These are phyloP conservation scores for Lathyrus tuberosus DNA, from an alignment of 306 rosid genomes.

Conservation along the genomic window DNA sequence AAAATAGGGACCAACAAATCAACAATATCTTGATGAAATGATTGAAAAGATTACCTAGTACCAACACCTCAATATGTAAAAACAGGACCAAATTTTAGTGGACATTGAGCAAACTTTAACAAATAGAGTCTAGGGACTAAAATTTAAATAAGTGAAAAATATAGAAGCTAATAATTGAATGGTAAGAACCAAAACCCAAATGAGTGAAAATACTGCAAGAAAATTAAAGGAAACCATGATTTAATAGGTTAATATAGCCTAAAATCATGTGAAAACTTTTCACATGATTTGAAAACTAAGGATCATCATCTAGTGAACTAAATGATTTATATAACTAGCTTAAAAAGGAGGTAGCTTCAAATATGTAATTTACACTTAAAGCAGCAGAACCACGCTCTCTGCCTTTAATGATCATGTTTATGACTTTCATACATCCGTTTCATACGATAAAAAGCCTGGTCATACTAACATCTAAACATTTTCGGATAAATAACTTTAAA, in stretches of 20 bases:
- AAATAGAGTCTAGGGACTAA: not conserved
- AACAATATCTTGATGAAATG: not conserved
- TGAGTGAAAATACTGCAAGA: slow-evolving; percentile 2
- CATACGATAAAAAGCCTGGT: not conserved
- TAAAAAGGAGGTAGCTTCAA: not conserved
- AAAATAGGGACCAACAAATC: slow-evolving; percentile 6
- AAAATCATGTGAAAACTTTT: slow-evolving; percentile 2
- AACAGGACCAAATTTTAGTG: slow-evolving; percentile 13
- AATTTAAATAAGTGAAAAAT: slow-evolving; percentile 23
- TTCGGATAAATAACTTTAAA: not conserved
- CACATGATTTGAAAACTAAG: no score
- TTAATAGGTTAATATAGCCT: not conserved
- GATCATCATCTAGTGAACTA: slow-evolving; percentile 11
- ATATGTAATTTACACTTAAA: not conserved
- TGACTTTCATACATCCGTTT: not conserved
- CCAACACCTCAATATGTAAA: not conserved
- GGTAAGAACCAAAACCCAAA: slow-evolving; percentile 14
- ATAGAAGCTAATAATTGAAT: not conserved
- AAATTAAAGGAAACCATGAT: not conserved
- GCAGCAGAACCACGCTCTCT: slow-evolving; percentile 1
- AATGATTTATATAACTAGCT: slow-evolving; percentile 17
- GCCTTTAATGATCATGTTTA: slow-evolving; percentile 7
- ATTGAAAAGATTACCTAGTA: not conserved
- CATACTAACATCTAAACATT: slow-evolving; percentile 17
- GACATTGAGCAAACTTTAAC: not conserved